These are phyloP conservation scores for Mortierella hygrophila DNA, from an alignment of 192 early-diverging fungal genomes.

Conservation along the genomic window DNA sequence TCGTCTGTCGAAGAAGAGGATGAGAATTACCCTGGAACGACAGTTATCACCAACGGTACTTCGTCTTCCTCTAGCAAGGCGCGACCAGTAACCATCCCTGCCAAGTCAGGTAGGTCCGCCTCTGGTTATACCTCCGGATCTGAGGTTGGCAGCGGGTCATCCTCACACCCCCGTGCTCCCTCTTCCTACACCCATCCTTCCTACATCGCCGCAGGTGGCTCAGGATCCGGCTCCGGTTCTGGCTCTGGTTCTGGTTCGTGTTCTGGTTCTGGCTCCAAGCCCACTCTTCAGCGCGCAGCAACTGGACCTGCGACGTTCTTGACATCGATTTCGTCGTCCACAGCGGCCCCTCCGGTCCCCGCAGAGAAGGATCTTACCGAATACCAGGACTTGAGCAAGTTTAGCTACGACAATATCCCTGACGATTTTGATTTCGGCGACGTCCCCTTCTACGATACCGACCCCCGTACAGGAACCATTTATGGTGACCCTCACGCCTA, in stretches of 20 bases:
- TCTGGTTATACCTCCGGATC: slow-evolving; percentile 26
- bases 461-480: slow-evolving; percentile 40
- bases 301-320: slow-evolving; percentile 33
- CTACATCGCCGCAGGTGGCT: neutral
- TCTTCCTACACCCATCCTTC: slow-evolving; percentile 1
- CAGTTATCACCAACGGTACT: neutral
- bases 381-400: slow-evolving; percentile 17
- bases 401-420: slow-evolving; percentile 43
- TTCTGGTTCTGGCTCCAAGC: slow-evolving; percentile 26
- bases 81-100: neutral
- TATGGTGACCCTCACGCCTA: slow-evolving; percentile 50
- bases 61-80: neutral
- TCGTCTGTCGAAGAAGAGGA: slow-evolving; percentile 35
- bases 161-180: slow-evolving; percentile 9
- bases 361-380: neutral
- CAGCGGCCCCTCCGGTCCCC: slow-evolving; percentile 19
- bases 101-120: neutral
- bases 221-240: neutral
- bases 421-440: slow-evolving; percentile 51
- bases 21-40: neutral
- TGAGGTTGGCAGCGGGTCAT: neutral
- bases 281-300: slow-evolving; percentile 23
- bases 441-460: slow-evolving; percentile 50
- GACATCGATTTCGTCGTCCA: slow-evolving; percentile 17
- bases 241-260: neutral